Evolutionary conservation across 345 rosid species (phyloP).

Genomic region (Murraya paniculata): DNA sequence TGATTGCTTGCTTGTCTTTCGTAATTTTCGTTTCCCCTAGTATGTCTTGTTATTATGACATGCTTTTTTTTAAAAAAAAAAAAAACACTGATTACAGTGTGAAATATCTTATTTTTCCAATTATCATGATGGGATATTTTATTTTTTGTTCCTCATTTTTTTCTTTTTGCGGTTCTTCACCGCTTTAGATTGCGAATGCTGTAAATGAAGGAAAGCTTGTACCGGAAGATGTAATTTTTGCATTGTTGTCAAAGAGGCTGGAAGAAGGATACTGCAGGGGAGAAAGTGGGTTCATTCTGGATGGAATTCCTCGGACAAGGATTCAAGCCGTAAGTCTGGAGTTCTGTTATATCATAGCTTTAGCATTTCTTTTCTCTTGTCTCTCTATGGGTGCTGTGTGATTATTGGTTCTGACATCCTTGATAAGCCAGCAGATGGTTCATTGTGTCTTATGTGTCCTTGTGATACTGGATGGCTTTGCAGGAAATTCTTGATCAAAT

Average conservation of each 20-base stretch:
- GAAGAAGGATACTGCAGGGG: slow-evolving; percentile 79
- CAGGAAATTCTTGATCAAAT: slow-evolving; percentile 91
- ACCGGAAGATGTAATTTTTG: slow-evolving; percentile 70
- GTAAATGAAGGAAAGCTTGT: slow-evolving; percentile 73
- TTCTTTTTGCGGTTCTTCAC: not conserved
- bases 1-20: not conserved
- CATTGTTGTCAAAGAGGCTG: slow-evolving; percentile 75
- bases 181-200: slow-evolving; percentile 46
- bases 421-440: not conserved
- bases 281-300: slow-evolving; percentile 90
- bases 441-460: not conserved
- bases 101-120: not conserved
- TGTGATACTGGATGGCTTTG: slow-evolving; percentile 19
- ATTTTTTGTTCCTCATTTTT: not conserved
- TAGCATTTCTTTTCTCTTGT: not conserved
- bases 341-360: not conserved
- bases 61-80: not conserved
- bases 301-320: slow-evolving; percentile 87
- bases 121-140: not conserved
- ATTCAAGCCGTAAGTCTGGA: slow-evolving; percentile 65
- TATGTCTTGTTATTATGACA: not conserved
- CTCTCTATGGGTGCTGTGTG: not conserved
- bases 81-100: no score
- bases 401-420: not conserved
- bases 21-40: not conserved